These are phyloP conservation scores for Curvularia hawaiiensis DNA, from an alignment of 2,329 filamentous ascomycete species.

Conservation along the genomic window DNA sequence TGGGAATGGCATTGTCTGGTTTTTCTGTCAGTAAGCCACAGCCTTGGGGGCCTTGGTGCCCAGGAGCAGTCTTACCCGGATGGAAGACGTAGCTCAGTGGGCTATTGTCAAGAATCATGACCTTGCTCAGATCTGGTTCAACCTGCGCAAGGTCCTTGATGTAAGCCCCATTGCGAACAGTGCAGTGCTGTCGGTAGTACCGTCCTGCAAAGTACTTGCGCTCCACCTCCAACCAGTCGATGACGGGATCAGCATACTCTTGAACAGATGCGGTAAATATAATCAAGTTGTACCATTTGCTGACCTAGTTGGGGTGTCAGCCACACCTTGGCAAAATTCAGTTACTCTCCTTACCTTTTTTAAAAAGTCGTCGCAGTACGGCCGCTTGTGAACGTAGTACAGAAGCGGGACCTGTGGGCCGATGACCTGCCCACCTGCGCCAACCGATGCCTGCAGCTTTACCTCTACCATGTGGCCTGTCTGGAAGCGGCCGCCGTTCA, in stretches of 20 bases:
- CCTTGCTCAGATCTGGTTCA: constrained; percentile 94
- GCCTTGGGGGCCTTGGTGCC: constrained; percentile 1
- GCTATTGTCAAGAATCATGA: constrained; percentile 99
- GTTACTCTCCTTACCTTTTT: constrained; percentile 65
- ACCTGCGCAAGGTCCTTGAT: constrained; percentile 98
- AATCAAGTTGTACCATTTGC: constrained; percentile 98
- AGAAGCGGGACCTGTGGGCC: constrained; percentile 94
- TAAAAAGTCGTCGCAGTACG: constrained; percentile 95
- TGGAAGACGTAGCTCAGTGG: constrained; percentile 98
- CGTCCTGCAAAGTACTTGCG: constrained; percentile 93
- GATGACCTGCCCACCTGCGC: constrained; percentile 68
- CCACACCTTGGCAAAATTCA: constrained; percentile 6
- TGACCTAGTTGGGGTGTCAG: constrained; percentile 62
- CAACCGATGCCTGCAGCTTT: constrained; percentile 75
- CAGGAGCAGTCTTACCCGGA: constrained; percentile 69
- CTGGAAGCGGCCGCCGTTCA: constrained; percentile 93
- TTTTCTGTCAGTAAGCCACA: constrained; percentile 18
- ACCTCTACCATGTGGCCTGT: constrained; percentile 99
- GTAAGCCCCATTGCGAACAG: constrained; percentile 91
- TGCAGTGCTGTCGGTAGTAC: constrained; percentile 98
- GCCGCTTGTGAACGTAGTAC: constrained; percentile 98
- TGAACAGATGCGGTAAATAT: constrained; percentile 97
- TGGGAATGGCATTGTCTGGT: constrained; percentile 96
- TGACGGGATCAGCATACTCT: constrained; percentile 97
- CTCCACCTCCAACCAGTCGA: constrained; percentile 97